phyloP scores from a whole-genome alignment of 805 yeast species.

The Yarrowia divulgata region DNA sequence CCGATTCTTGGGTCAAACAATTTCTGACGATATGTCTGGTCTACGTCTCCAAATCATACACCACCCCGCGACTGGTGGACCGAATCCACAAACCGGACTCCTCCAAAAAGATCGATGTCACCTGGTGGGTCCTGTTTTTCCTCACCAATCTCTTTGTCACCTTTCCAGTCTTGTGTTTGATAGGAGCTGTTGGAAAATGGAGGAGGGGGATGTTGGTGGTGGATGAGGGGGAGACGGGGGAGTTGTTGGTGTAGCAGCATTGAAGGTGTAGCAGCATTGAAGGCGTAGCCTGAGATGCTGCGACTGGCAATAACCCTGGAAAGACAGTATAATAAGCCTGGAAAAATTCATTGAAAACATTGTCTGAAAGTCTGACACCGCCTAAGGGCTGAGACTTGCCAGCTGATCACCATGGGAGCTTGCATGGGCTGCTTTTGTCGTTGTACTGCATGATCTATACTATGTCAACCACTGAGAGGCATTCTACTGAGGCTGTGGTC shows the following conservation, averaged over 20 bases:
- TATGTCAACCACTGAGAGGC: too few relatives aligned
- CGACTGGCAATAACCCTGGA: too few relatives aligned
- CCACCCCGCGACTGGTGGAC: background rate
- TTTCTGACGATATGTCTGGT: background rate
- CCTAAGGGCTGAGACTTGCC: too few relatives aligned
- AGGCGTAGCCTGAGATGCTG: background rate
- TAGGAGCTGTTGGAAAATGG: background rate
- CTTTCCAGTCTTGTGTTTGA: background rate
- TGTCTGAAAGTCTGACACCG: too few relatives aligned
- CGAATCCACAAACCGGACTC: background rate
- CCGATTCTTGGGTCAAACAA: background rate
- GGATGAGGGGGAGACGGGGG: background rate
- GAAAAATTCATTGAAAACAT: too few relatives aligned
- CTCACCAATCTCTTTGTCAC: background rate
- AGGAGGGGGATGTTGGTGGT: background rate
- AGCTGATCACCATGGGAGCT: too few relatives aligned
- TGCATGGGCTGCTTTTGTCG: too few relatives aligned
- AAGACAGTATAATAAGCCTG: too few relatives aligned
- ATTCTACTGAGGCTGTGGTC: too few relatives aligned
- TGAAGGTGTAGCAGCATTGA: background rate
- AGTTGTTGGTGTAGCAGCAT: background rate
- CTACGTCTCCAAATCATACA: background rate
- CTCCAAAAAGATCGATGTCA: background rate
- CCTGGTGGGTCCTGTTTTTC: slow-evolving; percentile 2
- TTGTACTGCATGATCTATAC: too few relatives aligned